Evolutionary conservation across 768 basidiomycete species (phyloP).

Genomic region (Termitomyces bulborhizus): DNA sequence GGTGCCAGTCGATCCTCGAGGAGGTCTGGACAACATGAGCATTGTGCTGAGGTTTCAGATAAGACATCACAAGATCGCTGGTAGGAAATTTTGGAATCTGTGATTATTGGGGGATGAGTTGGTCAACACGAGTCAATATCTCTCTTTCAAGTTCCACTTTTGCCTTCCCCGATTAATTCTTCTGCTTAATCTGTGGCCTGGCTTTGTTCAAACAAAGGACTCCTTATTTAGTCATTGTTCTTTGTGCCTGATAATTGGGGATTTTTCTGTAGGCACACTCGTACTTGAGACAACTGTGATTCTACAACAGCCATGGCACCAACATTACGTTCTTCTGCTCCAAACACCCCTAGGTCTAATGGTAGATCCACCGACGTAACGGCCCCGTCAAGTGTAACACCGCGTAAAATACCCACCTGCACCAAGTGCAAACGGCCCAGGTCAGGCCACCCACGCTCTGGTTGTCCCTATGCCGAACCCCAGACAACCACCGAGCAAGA

Average conservation of each 20-base stretch:
- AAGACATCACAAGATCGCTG: neutral
- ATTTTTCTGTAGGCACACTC: neutral
- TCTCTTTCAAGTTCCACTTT: neutral
- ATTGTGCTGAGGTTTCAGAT: neutral
- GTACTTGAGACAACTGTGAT: too few relatives aligned
- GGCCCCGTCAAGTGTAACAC: slow-evolving; percentile 22
- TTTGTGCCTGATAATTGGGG: neutral
- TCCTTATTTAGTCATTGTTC: neutral
- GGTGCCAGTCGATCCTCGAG: too few relatives aligned
- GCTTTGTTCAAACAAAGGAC: neutral
- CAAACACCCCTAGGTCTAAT: slow-evolving; percentile 11
- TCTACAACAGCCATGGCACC: slow-evolving; percentile 13
- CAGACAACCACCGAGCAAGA: slow-evolving; percentile 9
- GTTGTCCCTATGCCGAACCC: slow-evolving; percentile 44
- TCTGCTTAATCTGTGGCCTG: neutral
- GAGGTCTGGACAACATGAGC: neutral
- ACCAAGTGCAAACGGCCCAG: slow-evolving; percentile 48
- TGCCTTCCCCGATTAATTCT: too few relatives aligned
- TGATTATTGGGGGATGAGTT: neutral
- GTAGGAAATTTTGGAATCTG: neutral
- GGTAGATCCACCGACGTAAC: slow-evolving; percentile 1
- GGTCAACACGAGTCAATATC: neutral
- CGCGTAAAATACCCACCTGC: slow-evolving; percentile 50
- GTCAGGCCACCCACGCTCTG: slow-evolving; percentile 56
- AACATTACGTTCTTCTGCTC: slow-evolving; percentile 15